phyloP scores from a whole-genome alignment of 345 rosid species.

The Kandelia obovata region DNA sequence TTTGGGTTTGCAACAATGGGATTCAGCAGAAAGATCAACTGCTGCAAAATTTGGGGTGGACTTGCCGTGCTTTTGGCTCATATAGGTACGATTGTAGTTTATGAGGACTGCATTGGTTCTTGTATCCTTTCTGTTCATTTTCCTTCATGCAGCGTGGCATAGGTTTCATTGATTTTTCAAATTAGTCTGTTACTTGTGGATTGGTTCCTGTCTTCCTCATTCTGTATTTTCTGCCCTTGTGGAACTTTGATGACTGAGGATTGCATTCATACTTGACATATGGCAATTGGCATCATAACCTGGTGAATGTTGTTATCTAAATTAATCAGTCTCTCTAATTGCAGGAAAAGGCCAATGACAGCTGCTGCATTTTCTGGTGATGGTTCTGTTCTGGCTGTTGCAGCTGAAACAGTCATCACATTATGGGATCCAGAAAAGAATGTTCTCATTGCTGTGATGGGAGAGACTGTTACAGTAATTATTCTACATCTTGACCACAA shows the following conservation, averaged over 20 bases:
- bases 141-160: not conserved
- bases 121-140: not conserved
- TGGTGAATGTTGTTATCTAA: slow-evolving; percentile 1
- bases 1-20: slow-evolving; percentile 62
- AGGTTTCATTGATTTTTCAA: not conserved
- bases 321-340: slow-evolving; percentile 17
- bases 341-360: slow-evolving; percentile 82
- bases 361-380: slow-evolving; percentile 93
- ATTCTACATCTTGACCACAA: not conserved
- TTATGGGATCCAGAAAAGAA: slow-evolving; percentile 85
- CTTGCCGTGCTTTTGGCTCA: slow-evolving; percentile 85
- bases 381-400: slow-evolving; percentile 96
- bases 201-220: not conserved
- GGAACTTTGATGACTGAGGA: not conserved
- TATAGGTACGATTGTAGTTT: slow-evolving; percentile 56
- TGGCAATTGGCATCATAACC: slow-evolving; percentile 2
- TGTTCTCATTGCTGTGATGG: slow-evolving; percentile 73
- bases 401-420: slow-evolving; percentile 82
- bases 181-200: not conserved
- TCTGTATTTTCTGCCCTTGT: not conserved
- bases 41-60: slow-evolving; percentile 62
- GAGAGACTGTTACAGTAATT: slow-evolving; percentile 60
- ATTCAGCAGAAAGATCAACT: slow-evolving; percentile 36
- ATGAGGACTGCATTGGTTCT: not conserved
- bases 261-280: not conserved